These are phyloP conservation scores for Blastomyces parvus DNA, from an alignment of 2,329 filamentous ascomycete species.

Conservation along the genomic window DNA sequence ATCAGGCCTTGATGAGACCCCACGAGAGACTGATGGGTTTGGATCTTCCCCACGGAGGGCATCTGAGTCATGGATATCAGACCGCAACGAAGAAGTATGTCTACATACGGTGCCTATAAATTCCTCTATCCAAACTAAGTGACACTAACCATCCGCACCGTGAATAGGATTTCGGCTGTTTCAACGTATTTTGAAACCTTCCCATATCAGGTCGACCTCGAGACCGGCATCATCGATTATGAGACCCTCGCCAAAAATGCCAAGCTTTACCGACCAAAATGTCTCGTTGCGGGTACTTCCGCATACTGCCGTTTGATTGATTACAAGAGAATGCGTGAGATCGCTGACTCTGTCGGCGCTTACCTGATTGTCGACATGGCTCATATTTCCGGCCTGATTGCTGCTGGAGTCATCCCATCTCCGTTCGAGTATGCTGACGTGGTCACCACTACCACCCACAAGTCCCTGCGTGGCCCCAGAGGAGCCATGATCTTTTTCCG, in stretches of 20 bases:
- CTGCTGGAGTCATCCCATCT: slow-evolving; percentile 80
- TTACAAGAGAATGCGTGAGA: slow-evolving; percentile 83
- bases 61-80: slow-evolving; percentile 95
- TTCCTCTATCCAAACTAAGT: background rate
- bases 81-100: slow-evolving; percentile 75
- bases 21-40: slow-evolving; percentile 96
- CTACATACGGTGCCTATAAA: background rate
- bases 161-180: slow-evolving; percentile 74
- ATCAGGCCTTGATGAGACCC: slow-evolving; percentile 85
- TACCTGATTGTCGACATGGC: slow-evolving; percentile 96
- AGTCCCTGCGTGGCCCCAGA: slow-evolving; percentile 86
- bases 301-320: slow-evolving; percentile 95
- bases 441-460: slow-evolving; percentile 96
- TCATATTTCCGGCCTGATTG: slow-evolving; percentile 89
- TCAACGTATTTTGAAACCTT: slow-evolving; percentile 99
- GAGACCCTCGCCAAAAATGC: slow-evolving; percentile 80
- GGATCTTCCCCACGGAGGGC: slow-evolving; percentile 90
- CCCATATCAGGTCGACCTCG: slow-evolving; percentile 83
- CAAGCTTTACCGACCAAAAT: slow-evolving; percentile 83
- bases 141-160: slow-evolving; percentile 6
- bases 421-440: slow-evolving; percentile 87
- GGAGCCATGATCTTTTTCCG: slow-evolving; percentile 99
- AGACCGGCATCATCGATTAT: slow-evolving; percentile 92
- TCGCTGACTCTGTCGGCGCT: slow-evolving; percentile 81
- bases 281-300: slow-evolving; percentile 88